Conservation (phyloP, 176 grass and related monocot genomes). For the Phoenix roebelenii region DNA sequence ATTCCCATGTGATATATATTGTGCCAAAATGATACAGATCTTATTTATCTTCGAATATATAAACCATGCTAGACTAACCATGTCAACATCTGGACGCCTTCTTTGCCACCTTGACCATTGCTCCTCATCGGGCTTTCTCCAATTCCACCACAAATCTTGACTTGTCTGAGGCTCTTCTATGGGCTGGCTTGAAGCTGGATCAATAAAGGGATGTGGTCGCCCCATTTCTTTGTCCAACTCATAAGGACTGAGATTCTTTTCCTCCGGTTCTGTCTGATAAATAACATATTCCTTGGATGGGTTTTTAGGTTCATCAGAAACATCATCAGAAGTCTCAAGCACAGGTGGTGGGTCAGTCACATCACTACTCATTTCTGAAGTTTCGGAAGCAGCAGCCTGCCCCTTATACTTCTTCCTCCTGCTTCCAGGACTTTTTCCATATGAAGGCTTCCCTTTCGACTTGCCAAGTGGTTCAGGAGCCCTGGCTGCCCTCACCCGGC, state of each 20-base stretch:
- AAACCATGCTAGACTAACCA: conserved; percentile 31
- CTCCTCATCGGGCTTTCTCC: conserved; percentile 66
- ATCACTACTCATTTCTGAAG: conserved; percentile 22
- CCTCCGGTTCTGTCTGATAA: conserved; percentile 52
- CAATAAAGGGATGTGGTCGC: conserved; percentile 63
- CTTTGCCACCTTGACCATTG: conserved; percentile 94
- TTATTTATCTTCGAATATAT: too few relatives aligned
- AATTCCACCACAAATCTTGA: conserved; percentile 98
- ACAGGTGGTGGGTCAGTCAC: conserved; percentile 8
- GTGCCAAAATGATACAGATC: too few relatives aligned
- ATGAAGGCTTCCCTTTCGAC: conserved; percentile 52
- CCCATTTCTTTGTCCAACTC: conserved; percentile 74
- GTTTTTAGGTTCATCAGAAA: conserved; percentile 30
- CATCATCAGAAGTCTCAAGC: conserved; percentile 29
- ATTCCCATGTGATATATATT: too few relatives aligned
- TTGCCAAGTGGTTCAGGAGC: conserved; percentile 61
- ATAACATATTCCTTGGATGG: conserved; percentile 55
- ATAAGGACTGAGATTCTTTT: conserved; percentile 62
- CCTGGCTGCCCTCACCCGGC: conserved; percentile 52
- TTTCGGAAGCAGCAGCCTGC: conserved; percentile 22
- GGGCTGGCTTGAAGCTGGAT: conserved; percentile 50
- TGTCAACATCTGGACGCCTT: conserved; percentile 70
- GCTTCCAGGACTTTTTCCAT: conserved; percentile 70
- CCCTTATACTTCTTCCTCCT: conserved; percentile 57
- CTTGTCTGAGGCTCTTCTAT: conserved; percentile 53